A percentile compares a stretch with the other conserved stretches of the same genome.
Evolutionary conservation across 352 stramenopile genomes (phyloP).

Genomic region (Globisporangium solare): DNA sequence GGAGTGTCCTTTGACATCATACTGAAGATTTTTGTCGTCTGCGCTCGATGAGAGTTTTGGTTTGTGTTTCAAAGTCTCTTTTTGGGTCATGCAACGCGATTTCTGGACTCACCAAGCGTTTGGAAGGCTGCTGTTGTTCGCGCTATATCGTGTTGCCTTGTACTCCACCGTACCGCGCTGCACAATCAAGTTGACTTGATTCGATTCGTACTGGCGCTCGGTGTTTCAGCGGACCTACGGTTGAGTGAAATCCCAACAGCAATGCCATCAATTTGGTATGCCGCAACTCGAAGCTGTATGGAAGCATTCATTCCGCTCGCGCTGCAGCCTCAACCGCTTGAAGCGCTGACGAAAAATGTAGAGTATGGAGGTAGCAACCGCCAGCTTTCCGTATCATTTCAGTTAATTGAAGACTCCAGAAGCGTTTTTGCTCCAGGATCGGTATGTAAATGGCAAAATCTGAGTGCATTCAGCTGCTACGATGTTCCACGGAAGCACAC

Average conservation of each 20-base stretch:
- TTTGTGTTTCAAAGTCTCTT: conserved; percentile 39
- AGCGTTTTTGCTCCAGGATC: conserved; percentile 20
- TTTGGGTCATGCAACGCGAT: conserved; percentile 26
- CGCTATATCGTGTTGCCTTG: conserved; percentile 32
- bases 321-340: conserved; percentile 23
- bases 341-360: not conserved
- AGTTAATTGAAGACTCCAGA: conserved; percentile 19
- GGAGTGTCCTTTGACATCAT: conserved; percentile 38
- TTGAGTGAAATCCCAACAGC: conserved; percentile 23
- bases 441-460: conserved; percentile 48
- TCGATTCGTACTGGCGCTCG: conserved; percentile 40
- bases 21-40: conserved; percentile 40
- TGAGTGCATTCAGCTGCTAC: conserved; percentile 51
- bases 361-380: not conserved
- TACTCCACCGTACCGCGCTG: conserved; percentile 46
- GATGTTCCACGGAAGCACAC: conserved; percentile 24
- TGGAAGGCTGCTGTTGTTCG: conserved; percentile 48
- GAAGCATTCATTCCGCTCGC: conserved; percentile 38
- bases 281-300: conserved; percentile 33
- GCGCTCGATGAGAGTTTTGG: conserved; percentile 45
- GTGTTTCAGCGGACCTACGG: conserved; percentile 31
- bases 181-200: conserved; percentile 36
- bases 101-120: conserved; percentile 30
- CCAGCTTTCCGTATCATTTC: conserved; percentile 13
- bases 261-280: conserved; percentile 42